phyloP scores from a whole-genome alignment of 805 yeast genomes.

The Starmerella tilneyi region DNA sequence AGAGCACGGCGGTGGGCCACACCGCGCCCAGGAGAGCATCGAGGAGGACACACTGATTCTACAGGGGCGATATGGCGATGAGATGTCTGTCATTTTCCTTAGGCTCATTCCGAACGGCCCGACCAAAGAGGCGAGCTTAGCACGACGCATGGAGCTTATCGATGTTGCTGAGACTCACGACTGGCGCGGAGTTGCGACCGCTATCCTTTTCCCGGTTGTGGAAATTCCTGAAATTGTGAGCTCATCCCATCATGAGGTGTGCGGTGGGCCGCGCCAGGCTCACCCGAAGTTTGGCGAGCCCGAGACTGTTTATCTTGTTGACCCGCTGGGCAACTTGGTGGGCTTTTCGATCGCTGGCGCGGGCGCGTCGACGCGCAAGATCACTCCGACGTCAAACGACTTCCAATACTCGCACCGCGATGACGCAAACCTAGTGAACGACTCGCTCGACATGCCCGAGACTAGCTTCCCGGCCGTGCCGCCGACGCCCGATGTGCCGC shows the following conservation, averaged over 20 bases:
- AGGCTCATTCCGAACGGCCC: slow-evolving; percentile 26
- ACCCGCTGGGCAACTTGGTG: slow-evolving; percentile 72
- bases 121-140: slow-evolving; percentile 23
- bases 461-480: slow-evolving; percentile 21
- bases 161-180: slow-evolving; percentile 31
- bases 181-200: slow-evolving; percentile 41
- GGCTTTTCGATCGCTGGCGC: slow-evolving; percentile 51
- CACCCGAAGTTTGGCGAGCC: slow-evolving; percentile 68
- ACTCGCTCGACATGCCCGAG: slow-evolving; percentile 11
- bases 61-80: slow-evolving; percentile 18
- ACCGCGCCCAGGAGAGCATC: slow-evolving; percentile 23
- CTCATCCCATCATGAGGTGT: slow-evolving; percentile 19
- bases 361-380: slow-evolving; percentile 16
- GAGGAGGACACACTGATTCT: slow-evolving; percentile 30
- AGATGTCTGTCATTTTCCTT: slow-evolving; percentile 29
- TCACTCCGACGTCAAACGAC: slow-evolving; percentile 5
- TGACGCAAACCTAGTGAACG: slow-evolving; percentile 6
- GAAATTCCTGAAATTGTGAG: slow-evolving; percentile 33
- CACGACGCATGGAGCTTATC: slow-evolving; percentile 21
- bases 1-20: slow-evolving; percentile 20
- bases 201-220: slow-evolving; percentile 41
- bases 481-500: slow-evolving; percentile 15
- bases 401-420: not conserved
- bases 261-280: slow-evolving; percentile 28
- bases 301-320: slow-evolving; percentile 61